Evolutionary conservation across 169 alveolate genomes (phyloP), one percentile per base, ranked within the genome.

Genomic region (Plasmodium berghei): DNA sequence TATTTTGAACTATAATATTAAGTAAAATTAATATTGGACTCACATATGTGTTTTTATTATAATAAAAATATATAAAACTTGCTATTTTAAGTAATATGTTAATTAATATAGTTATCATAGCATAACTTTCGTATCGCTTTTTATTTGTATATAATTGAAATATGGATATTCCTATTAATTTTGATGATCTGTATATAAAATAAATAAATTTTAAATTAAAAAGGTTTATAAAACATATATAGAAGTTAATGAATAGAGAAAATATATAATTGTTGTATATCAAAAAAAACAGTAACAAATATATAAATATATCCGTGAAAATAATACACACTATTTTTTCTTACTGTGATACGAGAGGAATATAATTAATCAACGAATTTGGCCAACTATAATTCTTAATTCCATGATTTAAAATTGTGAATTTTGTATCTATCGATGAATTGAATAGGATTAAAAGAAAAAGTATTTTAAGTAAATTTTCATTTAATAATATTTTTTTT

Each of bases 351-450:
- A 64, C 89, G 26, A 75, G 62, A 9, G 89, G 89, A 42, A 75
- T 62, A 55, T 63, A 75, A 67, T 75, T 75, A 46, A 48, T 45
- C 72, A 75, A 46, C 20, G 89, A 75, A 63, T 62, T 73, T 2
- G 89, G 89, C 89, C 89, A 75, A 14, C 59, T 75, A 56, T 46
- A 75, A 75, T 75, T 75, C 75, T 75, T 73, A 20, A 75, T 75
- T n/a, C 89, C 89, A 45, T 75, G 64, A 9, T 75, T 66, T 22
- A 75, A 34, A 24, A 75, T 75, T 9, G 89, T 49, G 52, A 75
- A 66, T 34, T 75, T 75, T 9, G 75, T 63, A 40, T 75, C 89
- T 52, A 75, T 63, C 42, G 89, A 63, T 22, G 89, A 75, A 75
- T 75, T 75, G 54, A 75, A 75, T 67, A 75, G n/a, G n/a, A 75